Evolutionary conservation across 257 asterid genomes (phyloP).

Genomic region (Voacanga thouarsii): DNA sequence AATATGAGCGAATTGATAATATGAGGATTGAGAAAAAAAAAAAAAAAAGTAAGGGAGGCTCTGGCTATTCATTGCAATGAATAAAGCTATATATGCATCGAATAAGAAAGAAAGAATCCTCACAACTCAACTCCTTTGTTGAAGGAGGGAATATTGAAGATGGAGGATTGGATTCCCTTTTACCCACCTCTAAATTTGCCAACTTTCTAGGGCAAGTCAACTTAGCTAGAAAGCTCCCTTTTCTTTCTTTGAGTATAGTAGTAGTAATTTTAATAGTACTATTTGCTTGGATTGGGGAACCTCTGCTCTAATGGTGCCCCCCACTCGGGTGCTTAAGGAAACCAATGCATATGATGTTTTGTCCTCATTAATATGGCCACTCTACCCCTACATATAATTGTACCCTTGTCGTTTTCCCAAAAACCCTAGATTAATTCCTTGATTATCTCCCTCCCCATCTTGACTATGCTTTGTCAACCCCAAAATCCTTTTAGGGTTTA

Average conservation of each 20-base stretch:
- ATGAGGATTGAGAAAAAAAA: no score
- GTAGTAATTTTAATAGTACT: constrained; percentile 13
- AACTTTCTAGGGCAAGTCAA: constrained; percentile 84
- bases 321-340: constrained; percentile 30
- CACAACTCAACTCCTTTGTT: constrained; percentile 30
- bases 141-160: constrained; percentile 18
- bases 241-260: constrained; percentile 13
- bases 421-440: constrained; percentile 14
- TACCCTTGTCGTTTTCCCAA: constrained; percentile 23
- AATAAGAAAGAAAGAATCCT: constrained; percentile 32
- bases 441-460: neutral
- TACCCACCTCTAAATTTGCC: constrained; percentile 44
- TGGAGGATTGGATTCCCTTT: constrained; percentile 64
- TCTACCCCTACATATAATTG: neutral
- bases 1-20: no score
- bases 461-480: neutral
- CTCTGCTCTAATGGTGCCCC: constrained; percentile 35
- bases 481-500: neutral
- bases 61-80: constrained; percentile 6
- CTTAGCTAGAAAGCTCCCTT: constrained; percentile 51
- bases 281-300: neutral
- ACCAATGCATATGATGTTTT: constrained; percentile 14
- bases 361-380: constrained; percentile 22
- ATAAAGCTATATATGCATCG: constrained; percentile 21
- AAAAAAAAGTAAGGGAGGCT: neutral